These are phyloP conservation scores for Solanum megistacrolobum DNA, from an alignment of 257 asterid species.

Conservation along the genomic window DNA sequence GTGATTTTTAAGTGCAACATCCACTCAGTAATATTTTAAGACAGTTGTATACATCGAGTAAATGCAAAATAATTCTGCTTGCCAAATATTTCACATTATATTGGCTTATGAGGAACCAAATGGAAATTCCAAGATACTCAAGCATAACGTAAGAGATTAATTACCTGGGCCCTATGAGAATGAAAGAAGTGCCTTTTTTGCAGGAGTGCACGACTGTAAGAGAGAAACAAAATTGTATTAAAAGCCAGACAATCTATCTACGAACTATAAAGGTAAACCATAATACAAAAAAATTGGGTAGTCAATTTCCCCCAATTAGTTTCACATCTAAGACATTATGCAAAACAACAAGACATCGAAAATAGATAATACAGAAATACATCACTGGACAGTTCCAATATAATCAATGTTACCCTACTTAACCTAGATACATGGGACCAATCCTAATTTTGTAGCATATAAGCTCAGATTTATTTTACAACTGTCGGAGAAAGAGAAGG, in stretches of 20 bases:
- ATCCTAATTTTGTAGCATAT: not conserved
- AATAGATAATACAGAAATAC: not conserved
- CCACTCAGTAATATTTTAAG: not conserved
- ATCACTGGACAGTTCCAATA: not conserved
- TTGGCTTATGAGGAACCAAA: not conserved
- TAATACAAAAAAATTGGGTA: not conserved
- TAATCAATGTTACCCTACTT: not conserved
- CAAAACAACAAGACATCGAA: not conserved
- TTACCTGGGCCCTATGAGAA: slow-evolving; percentile 98
- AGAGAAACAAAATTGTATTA: not conserved
- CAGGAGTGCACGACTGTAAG: slow-evolving; percentile 73
- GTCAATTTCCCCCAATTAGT: not conserved
- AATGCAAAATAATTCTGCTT: not conserved
- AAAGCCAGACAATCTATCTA: not conserved
- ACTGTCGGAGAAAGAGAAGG: not conserved
- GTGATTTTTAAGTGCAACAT: not conserved
- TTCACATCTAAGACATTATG: not conserved
- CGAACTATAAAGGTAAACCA: not conserved
- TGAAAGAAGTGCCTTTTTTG: slow-evolving; percentile 97
- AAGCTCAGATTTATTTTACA: not conserved
- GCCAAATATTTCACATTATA: not conserved
- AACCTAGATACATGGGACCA: not conserved
- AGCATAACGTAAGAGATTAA: not conserved
- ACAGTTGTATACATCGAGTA: not conserved
- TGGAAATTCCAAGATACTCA: not conserved